Conservation (phyloP, 1,284 basidiomycete species). For the Cutaneotrichosporon sp. region DNA sequence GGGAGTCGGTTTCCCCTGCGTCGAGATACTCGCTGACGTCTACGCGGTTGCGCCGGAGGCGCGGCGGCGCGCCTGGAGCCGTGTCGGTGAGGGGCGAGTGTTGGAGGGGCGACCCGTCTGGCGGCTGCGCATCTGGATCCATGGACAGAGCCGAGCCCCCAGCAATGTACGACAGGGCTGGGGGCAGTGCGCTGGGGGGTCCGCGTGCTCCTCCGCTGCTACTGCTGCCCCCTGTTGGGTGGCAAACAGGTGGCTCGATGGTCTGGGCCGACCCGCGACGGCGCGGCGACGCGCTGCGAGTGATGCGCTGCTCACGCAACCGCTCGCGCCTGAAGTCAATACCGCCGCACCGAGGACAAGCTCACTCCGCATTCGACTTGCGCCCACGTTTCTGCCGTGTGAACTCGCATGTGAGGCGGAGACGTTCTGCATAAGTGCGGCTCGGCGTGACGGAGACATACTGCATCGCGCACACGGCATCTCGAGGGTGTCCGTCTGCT, state of each 20-base stretch:
- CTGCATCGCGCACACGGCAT: neutral
- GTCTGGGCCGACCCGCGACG: neutral
- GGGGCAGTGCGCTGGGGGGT: too few species aligned
- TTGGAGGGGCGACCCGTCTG: neutral
- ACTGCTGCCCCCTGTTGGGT: too few species aligned
- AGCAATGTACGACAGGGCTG: too few species aligned
- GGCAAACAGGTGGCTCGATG: neutral
- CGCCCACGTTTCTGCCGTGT: neutral
- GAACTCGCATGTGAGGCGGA: neutral
- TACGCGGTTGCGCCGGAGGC: neutral
- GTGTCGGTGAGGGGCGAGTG: neutral
- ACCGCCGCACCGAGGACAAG: neutral
- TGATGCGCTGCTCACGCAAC: neutral
- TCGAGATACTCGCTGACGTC: constrained; percentile 1
- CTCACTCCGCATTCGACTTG: constrained; percentile 1
- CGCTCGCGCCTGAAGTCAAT: neutral
- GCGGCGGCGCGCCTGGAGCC: neutral
- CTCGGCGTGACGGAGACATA: neutral
- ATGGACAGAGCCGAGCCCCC: too few species aligned
- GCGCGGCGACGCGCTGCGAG: neutral
- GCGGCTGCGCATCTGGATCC: too few species aligned
- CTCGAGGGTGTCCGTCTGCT: constrained; percentile 2
- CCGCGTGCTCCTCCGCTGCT: neutral
- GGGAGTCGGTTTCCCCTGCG: neutral
- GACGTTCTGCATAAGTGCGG: neutral